These are phyloP conservation scores for Mycosphaerella arachidis DNA, from an alignment of 2,329 filamentous ascomycete species.

Conservation along the genomic window DNA sequence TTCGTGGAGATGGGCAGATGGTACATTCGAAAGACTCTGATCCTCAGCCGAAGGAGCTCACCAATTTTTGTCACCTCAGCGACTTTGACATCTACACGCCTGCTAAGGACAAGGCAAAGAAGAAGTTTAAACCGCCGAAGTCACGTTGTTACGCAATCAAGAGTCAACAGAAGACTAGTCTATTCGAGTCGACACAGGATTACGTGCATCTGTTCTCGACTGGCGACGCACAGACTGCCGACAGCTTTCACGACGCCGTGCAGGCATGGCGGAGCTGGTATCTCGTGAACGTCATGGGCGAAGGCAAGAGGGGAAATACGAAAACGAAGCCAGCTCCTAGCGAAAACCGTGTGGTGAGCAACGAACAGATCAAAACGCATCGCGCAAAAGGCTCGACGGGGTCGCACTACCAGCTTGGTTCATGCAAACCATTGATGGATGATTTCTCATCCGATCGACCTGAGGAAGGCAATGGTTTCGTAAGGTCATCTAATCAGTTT, in stretches of 20 bases:
- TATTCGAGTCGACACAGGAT: conserved; percentile 77
- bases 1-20: conserved; percentile 69
- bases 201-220: conserved; percentile 91
- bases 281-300: conserved; percentile 66
- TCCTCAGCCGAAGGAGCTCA: conserved; percentile 57
- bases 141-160: conserved; percentile 83
- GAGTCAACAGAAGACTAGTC: conserved; percentile 80
- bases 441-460: conserved; percentile 53
- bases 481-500: conserved; percentile 23
- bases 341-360: conserved; percentile 28
- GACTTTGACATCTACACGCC: conserved; percentile 90
- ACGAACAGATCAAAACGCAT: conserved; percentile 22
- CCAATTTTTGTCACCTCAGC: conserved; percentile 74
- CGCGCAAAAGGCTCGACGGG: conserved; percentile 35
- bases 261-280: conserved; percentile 92
- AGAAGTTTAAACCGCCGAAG: conserved; percentile 76
- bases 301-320: conserved; percentile 39
- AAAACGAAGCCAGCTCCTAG: conserved; percentile 33
- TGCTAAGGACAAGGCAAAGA: conserved; percentile 61
- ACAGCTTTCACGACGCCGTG: conserved; percentile 65
- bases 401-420: conserved; percentile 59
- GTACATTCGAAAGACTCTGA: conserved; percentile 66
- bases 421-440: conserved; percentile 65
- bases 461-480: conserved; percentile 11
- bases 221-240: conserved; percentile 63